Evolutionary conservation across 495 filamentous ascomycete species (phyloP).

Genomic region (Xylaria scruposa): DNA sequence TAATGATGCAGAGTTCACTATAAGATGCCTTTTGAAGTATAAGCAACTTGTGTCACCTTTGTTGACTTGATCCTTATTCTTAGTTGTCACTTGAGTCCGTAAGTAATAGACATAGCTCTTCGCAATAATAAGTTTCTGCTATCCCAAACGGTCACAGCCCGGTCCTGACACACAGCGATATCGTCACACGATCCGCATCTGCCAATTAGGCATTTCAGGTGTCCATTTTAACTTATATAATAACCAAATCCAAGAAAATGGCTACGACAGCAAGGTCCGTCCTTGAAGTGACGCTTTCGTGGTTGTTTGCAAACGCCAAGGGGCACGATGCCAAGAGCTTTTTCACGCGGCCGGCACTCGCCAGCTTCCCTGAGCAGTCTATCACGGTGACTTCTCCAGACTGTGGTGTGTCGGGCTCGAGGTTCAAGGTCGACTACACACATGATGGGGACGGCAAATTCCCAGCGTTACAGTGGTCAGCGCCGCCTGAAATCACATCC

Average conservation of each 20-base stretch:
- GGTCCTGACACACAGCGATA: neutral
- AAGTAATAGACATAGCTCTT: neutral
- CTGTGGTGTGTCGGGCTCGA: conserved; percentile 50
- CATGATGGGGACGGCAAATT: conserved; percentile 46
- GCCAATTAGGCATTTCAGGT: neutral
- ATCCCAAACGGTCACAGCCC: neutral
- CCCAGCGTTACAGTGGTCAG: conserved; percentile 42
- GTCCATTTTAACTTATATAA: neutral
- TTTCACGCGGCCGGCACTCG: conserved; percentile 52
- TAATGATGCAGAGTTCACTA: neutral
- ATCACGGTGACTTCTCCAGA: conserved; percentile 54
- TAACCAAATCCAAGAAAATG: neutral
- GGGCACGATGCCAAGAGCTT: conserved; percentile 57
- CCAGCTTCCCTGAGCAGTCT: conserved; percentile 43
- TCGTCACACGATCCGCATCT: neutral
- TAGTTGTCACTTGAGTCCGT: neutral
- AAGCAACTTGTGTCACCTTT: neutral
- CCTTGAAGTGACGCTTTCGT: conserved; percentile 49
- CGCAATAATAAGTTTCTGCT: neutral
- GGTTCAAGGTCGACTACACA: conserved; percentile 48
- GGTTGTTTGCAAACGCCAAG: conserved; percentile 44
- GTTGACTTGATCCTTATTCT: neutral
- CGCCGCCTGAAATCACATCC: conserved; percentile 34
- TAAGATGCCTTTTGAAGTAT: neutral
- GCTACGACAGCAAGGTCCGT: conserved; percentile 31